phyloP scores from a whole-genome alignment of 2,329 filamentous ascomycete species.

The Trichoderma simmonsii region DNA sequence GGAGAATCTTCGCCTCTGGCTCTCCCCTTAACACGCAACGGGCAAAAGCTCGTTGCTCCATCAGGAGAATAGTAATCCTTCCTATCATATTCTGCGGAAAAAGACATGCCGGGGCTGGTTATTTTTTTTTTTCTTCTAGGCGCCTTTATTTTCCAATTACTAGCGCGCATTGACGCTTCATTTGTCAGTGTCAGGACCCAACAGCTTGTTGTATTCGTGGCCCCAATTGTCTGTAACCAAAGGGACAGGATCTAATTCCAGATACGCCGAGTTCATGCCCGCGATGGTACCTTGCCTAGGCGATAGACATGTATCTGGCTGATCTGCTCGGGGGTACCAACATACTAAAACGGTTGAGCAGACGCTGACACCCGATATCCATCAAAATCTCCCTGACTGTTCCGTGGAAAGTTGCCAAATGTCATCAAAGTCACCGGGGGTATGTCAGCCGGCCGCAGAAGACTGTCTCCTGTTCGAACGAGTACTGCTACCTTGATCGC shows the following conservation, averaged over 20 bases:
- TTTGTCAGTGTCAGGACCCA: neutral
- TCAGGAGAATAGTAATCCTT: conserved; percentile 12
- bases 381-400: neutral
- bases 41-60: conserved; percentile 1
- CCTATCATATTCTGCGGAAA: conserved; percentile 1
- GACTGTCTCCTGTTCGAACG: neutral
- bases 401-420: neutral
- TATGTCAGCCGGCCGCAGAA: neutral
- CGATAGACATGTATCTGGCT: neutral
- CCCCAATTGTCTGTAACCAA: neutral
- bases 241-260: neutral
- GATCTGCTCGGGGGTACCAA: neutral
- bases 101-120: neutral
- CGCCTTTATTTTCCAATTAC: neutral
- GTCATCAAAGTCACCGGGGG: neutral
- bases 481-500: neutral
- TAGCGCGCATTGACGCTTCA: neutral
- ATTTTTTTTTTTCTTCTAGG: neutral
- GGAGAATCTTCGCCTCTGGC: neutral
- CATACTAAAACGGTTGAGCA: neutral
- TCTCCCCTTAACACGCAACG: neutral
- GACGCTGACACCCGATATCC: neutral
- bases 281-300: neutral
- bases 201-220: neutral
- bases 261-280: neutral